Conservation (phyloP, 2,329 filamentous ascomycete genomes). For the Cephalotrichum gorgonifer region DNA sequence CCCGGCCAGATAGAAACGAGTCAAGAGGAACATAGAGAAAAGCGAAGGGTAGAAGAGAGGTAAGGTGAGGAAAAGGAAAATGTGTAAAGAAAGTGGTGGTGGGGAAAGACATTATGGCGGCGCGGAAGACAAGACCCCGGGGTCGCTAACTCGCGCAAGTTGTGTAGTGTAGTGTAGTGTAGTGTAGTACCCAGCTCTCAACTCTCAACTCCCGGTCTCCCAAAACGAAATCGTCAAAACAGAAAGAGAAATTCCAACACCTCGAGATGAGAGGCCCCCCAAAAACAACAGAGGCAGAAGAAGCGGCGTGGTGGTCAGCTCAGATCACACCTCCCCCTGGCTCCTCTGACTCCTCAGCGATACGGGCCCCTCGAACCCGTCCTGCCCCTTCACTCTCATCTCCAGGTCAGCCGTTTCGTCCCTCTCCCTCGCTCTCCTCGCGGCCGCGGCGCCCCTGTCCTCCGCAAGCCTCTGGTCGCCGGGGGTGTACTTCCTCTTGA, state of each 20-base stretch:
- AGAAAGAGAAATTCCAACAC: background rate
- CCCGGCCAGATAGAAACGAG: no score
- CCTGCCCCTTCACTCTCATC: conserved; percentile 52
- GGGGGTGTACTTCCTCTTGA: conserved; percentile 65
- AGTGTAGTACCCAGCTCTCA: no score
- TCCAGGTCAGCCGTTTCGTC: conserved; percentile 50
- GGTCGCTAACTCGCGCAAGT: no score
- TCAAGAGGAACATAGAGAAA: no score
- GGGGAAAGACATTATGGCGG: no score
- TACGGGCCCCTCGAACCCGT: conserved; percentile 44
- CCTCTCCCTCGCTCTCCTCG: conserved; percentile 19
- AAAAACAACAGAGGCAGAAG: background rate
- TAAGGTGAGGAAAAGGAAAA: no score
- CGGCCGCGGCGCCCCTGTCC: conserved; percentile 19
- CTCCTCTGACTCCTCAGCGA: conserved; percentile 23
- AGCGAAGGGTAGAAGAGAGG: no score
- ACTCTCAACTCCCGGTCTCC: background rate
- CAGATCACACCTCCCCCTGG: background rate
- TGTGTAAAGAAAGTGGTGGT: no score
- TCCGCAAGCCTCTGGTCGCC: conserved; percentile 77
- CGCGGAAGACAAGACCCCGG: no score
- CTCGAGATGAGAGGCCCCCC: background rate
- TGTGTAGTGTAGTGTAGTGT: no score
- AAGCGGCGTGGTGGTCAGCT: background rate
- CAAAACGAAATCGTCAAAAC: background rate